Conservation (phyloP, 2,329 filamentous ascomycete genomes). For the Microdochium paspali region DNA sequence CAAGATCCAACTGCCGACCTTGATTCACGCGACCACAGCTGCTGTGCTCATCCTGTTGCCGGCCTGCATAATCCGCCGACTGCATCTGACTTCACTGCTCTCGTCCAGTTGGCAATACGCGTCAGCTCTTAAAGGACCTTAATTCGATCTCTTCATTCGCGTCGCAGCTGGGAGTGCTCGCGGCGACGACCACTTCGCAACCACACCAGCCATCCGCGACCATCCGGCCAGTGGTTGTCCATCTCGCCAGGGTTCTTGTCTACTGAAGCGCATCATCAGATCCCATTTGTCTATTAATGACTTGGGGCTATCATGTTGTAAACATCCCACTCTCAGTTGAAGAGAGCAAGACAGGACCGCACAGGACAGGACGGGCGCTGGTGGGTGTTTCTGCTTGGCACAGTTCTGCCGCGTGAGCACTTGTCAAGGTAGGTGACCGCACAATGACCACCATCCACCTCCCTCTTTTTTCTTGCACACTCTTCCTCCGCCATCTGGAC, state of each 20-base stretch:
- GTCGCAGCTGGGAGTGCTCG: neutral
- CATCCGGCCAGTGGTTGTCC: neutral
- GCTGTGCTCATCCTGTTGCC: neutral
- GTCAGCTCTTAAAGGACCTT: neutral
- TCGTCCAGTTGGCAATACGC: neutral
- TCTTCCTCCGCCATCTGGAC: neutral
- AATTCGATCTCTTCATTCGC: neutral
- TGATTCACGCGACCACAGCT: neutral
- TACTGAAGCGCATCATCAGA: neutral
- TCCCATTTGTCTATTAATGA: neutral
- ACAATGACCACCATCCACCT: neutral
- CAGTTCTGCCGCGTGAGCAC: neutral
- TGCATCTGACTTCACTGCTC: neutral
- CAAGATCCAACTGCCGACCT: neutral
- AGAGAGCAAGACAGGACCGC: neutral
- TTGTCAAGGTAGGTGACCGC: neutral
- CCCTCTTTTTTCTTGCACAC: neutral
- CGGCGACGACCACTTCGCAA: neutral
- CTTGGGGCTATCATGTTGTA: neutral
- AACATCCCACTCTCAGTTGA: neutral
- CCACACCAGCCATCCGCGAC: neutral
- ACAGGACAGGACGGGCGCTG: neutral
- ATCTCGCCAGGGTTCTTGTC: neutral
- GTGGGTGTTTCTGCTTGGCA: neutral
- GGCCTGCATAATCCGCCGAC: neutral